Evolutionary conservation across 164 flowering plant genomes (phyloP).

Genomic region (Taxillus chinensis): DNA sequence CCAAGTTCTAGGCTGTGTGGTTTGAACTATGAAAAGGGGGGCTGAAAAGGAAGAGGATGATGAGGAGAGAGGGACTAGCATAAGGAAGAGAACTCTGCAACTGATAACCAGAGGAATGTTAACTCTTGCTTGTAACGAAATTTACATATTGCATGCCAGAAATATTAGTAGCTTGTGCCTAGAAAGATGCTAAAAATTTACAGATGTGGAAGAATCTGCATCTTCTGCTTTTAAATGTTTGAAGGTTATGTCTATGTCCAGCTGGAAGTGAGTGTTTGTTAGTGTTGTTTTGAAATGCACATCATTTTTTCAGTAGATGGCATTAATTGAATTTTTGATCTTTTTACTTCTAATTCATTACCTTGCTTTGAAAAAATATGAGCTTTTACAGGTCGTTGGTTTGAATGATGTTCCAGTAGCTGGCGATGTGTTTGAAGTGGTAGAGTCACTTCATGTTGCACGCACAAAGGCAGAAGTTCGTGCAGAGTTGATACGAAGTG

Average conservation of each 20-base stretch:
- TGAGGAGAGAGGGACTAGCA: no score
- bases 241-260: not conserved
- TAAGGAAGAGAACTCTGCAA: no score
- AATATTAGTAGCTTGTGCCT: no score
- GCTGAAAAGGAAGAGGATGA: no score
- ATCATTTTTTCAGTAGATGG: not conserved
- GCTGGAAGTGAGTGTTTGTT: not conserved
- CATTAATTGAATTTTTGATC: not conserved
- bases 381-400: conserved; percentile 61
- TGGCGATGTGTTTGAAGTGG: conserved; percentile 90
- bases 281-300: not conserved
- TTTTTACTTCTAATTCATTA: not conserved
- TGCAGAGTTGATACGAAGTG: conserved; percentile 44
- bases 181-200: no score
- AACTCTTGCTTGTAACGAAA: no score
- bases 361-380: not conserved
- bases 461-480: conserved; percentile 69
- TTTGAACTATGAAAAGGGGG: no score
- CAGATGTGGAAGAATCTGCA: not conserved
- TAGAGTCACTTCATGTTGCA: conserved; percentile 68
- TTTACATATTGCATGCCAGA: no score
- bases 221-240: not conserved
- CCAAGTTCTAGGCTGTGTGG: no score
- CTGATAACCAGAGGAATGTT: no score
- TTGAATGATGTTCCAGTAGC: conserved; percentile 78